Conservation (phyloP, 306 rosid genomes). For the Vigna angularis region DNA sequence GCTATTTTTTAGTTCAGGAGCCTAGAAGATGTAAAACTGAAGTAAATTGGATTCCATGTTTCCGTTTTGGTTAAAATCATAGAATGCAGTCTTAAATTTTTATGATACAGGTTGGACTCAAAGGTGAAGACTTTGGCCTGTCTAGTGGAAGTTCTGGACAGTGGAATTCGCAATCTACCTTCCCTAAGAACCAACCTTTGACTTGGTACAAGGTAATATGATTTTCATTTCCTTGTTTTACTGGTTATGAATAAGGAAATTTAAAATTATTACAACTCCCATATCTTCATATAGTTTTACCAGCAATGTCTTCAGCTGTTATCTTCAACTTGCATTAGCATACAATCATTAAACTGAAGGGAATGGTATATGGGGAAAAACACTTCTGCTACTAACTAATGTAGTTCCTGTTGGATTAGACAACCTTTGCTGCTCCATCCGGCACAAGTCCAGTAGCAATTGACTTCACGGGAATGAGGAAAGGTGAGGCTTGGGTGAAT, state of each 20-base stretch:
- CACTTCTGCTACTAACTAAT: slow-evolving; percentile 42
- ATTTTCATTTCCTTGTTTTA: slow-evolving; percentile 7
- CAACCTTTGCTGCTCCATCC: slow-evolving; percentile 70
- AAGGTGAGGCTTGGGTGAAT: slow-evolving; percentile 99
- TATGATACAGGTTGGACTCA: slow-evolving; percentile 80
- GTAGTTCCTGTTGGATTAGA: slow-evolving; percentile 57
- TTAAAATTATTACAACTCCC: not conserved
- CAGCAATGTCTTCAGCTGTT: not conserved
- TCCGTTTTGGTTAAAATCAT: slow-evolving; percentile 24
- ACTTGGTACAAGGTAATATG: slow-evolving; percentile 90
- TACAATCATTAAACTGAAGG: not conserved
- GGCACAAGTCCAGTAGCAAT: slow-evolving; percentile 85
- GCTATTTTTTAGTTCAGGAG: not conserved
- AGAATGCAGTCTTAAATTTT: slow-evolving; percentile 15
- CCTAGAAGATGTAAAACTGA: slow-evolving; percentile 1
- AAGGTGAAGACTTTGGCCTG: slow-evolving; percentile 78
- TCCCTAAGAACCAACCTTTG: slow-evolving; percentile 84
- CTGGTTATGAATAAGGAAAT: not conserved
- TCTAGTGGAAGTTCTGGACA: slow-evolving; percentile 66
- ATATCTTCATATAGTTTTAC: not conserved
- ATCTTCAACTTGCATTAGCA: slow-evolving; percentile 21
- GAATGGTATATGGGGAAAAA: slow-evolving; percentile 4
- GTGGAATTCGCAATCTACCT: slow-evolving; percentile 71
- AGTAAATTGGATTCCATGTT: slow-evolving; percentile 10
- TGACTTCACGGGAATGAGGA: slow-evolving; percentile 93